Percentiles rank a stretch among this genome's conserved stretches.
These are phyloP conservation scores for Apiospora hydei DNA, from an alignment of 2,329 filamentous ascomycete genomes.

Conservation along the genomic window DNA sequence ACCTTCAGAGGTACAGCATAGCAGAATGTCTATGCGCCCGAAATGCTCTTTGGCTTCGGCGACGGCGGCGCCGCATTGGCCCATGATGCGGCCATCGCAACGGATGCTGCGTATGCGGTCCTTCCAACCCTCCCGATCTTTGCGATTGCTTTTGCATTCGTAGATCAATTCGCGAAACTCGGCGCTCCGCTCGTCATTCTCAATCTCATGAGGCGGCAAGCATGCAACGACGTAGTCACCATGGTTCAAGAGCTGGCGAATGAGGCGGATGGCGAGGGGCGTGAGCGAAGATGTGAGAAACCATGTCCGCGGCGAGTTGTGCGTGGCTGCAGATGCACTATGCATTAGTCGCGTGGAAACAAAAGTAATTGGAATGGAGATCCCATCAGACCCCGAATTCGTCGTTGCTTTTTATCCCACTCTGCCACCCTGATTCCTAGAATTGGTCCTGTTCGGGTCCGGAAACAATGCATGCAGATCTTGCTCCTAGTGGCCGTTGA, in stretches of 20 bases:
- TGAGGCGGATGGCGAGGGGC: slow-evolving; percentile 82
- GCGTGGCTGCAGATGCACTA: slow-evolving; percentile 64
- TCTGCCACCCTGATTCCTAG: neutral
- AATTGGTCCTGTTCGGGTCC: neutral
- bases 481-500: slow-evolving; percentile 4
- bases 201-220: slow-evolving; percentile 78
- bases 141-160: slow-evolving; percentile 67
- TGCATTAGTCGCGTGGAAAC: slow-evolving; percentile 43
- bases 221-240: slow-evolving; percentile 91
- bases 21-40: slow-evolving; percentile 85
- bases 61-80: slow-evolving; percentile 83
- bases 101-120: slow-evolving; percentile 74
- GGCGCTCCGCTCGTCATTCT: slow-evolving; percentile 75
- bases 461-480: slow-evolving; percentile 5
- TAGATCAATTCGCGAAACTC: slow-evolving; percentile 84
- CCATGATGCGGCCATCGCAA: slow-evolving; percentile 68
- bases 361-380: slow-evolving; percentile 4
- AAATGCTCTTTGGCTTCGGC: slow-evolving; percentile 87
- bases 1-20: slow-evolving; percentile 91
- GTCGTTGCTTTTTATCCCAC: slow-evolving; percentile 19
- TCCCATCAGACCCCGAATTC: slow-evolving; percentile 19
- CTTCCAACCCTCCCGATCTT: slow-evolving; percentile 79
- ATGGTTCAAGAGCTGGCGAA: slow-evolving; percentile 83
- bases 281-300: slow-evolving; percentile 88
- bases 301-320: slow-evolving; percentile 86